Evolutionary conservation across 83 land plant genomes (phyloP).

Genomic region (Picea abies): DNA sequence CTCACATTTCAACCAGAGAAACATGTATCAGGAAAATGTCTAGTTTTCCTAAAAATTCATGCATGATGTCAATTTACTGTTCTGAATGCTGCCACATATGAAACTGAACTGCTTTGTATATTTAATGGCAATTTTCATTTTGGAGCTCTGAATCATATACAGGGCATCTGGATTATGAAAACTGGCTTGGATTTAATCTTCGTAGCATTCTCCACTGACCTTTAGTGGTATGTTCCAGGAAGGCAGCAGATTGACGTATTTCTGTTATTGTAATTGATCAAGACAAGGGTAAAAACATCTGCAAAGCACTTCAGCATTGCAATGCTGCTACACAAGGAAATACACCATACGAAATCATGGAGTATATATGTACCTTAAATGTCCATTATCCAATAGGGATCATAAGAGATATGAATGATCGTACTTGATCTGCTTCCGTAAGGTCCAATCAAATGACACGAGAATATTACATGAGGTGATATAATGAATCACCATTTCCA

Average conservation of each 20-base stretch:
- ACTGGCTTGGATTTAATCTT: not conserved
- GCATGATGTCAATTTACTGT: not conserved
- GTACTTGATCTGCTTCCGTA: not conserved
- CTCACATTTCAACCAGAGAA: no score
- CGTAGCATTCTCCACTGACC: not conserved
- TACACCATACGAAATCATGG: not conserved
- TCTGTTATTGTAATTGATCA: not conserved
- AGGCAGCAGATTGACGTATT: not conserved
- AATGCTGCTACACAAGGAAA: not conserved
- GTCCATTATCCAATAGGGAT: not conserved
- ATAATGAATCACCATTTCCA: not conserved
- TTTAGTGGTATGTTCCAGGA: not conserved
- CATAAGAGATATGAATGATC: not conserved
- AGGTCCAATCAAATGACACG: not conserved
- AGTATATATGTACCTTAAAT: not conserved
- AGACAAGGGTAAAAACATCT: not conserved
- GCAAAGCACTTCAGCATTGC: conserved; percentile 3
- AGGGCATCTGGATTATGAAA: not conserved
- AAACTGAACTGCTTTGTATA: not conserved
- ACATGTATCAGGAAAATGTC: not conserved
- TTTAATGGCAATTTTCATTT: not conserved
- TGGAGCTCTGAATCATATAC: not conserved
- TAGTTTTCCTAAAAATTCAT: not conserved
- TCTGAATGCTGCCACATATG: not conserved
- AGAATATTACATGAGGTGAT: not conserved